phyloP scores from a whole-genome alignment of 805 yeast species.

The Metschnikowia chrysomelidarum region DNA sequence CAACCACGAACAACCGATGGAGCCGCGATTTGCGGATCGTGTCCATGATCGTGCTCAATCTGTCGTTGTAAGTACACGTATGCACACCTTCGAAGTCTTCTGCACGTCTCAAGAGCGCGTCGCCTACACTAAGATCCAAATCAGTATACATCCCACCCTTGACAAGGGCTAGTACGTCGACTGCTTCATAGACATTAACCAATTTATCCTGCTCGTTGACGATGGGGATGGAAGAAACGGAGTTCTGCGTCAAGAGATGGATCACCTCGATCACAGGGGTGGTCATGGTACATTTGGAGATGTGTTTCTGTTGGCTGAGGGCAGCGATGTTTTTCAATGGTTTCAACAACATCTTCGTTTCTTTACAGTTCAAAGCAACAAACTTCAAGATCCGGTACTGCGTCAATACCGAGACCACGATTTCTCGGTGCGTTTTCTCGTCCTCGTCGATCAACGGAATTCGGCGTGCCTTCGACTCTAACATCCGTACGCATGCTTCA shows the following conservation, averaged over 20 bases:
- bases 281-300: slow-evolving; percentile 82
- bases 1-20: slow-evolving; percentile 90
- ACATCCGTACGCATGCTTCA: slow-evolving; percentile 92
- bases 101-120: slow-evolving; percentile 88
- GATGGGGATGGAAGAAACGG: slow-evolving; percentile 93
- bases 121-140: slow-evolving; percentile 87
- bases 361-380: slow-evolving; percentile 94
- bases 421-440: slow-evolving; percentile 87
- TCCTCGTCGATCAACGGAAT: slow-evolving; percentile 94
- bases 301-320: slow-evolving; percentile 49
- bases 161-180: slow-evolving; percentile 86
- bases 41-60: slow-evolving; percentile 85
- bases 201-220: slow-evolving; percentile 69
- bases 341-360: slow-evolving; percentile 75
- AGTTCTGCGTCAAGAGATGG: slow-evolving; percentile 67
- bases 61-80: slow-evolving; percentile 87
- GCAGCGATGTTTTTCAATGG: slow-evolving; percentile 70
- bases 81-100: slow-evolving; percentile 98
- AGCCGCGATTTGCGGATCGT: slow-evolving; percentile 88
- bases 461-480: slow-evolving; percentile 83
- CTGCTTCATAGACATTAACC: slow-evolving; percentile 92
- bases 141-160: slow-evolving; percentile 95
- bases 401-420: slow-evolving; percentile 91
- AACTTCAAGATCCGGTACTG: slow-evolving; percentile 95
- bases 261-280: slow-evolving; percentile 95